Evolutionary conservation across 1,284 basidiomycete species (phyloP).

Genomic region (Ganoderma multipileum): DNA sequence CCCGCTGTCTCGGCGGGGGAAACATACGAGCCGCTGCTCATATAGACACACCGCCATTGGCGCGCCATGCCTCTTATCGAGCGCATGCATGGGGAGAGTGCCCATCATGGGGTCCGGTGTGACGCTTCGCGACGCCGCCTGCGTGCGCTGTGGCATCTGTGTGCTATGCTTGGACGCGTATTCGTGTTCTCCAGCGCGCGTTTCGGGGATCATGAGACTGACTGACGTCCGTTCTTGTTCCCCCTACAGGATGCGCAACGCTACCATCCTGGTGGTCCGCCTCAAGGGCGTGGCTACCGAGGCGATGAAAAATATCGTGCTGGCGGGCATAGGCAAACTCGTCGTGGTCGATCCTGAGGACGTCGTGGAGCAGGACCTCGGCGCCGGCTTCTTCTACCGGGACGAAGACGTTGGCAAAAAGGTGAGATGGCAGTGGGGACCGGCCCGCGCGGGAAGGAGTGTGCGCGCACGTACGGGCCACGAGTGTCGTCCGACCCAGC

Average conservation of each 20-base stretch:
- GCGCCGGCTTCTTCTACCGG: slow-evolving; percentile 92
- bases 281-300: slow-evolving; percentile 93
- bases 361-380: slow-evolving; percentile 82
- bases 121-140: slow-evolving; percentile 11
- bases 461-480: background rate
- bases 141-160: slow-evolving; percentile 2
- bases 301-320: slow-evolving; percentile 92
- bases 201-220: slow-evolving; percentile 10
- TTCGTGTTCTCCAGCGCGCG: slow-evolving; percentile 7
- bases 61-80: slow-evolving; percentile 3
- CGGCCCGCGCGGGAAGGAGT: background rate
- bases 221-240: slow-evolving; percentile 14
- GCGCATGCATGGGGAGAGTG: background rate
- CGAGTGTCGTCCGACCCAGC: slow-evolving; percentile 1
- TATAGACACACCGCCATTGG: slow-evolving; percentile 7
- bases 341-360: slow-evolving; percentile 69
- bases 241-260: slow-evolving; percentile 84
- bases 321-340: slow-evolving; percentile 79
- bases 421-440: slow-evolving; percentile 51
- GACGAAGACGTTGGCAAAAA: slow-evolving; percentile 91
- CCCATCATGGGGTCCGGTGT: slow-evolving; percentile 9
- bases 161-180: slow-evolving; percentile 13
- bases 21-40: background rate
- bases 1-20: slow-evolving; percentile 10
- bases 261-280: slow-evolving; percentile 87